Conservation (phyloP, 2,329 filamentous ascomycete genomes). For the Periconia sp. region DNA sequence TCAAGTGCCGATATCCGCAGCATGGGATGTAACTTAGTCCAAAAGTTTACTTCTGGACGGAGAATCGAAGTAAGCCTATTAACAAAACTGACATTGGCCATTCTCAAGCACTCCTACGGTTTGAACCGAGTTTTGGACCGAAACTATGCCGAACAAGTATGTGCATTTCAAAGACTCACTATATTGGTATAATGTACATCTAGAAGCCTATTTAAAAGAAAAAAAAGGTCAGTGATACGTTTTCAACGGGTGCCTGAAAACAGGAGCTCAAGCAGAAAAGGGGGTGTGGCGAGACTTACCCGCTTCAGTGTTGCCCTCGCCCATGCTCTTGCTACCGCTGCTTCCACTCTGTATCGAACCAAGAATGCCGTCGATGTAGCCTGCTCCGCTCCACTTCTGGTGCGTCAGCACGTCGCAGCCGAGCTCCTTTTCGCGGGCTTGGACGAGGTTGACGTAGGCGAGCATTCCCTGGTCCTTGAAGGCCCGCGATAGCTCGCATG, state of each 20-base stretch:
- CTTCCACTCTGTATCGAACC: constrained; percentile 91
- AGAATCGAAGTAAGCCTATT: too few relatives aligned
- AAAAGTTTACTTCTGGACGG: too few relatives aligned
- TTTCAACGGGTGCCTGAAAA: background rate
- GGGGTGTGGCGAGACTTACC: constrained; percentile 28
- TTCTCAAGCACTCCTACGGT: too few relatives aligned
- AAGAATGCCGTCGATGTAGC: constrained; percentile 86
- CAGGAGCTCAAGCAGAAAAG: too few relatives aligned
- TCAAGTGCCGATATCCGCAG: too few relatives aligned
- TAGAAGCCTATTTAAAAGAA: constrained; percentile 6
- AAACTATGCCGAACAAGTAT: too few relatives aligned
- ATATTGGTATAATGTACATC: constrained; percentile 4
- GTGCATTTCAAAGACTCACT: too few relatives aligned
- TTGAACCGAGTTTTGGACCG: too few relatives aligned
- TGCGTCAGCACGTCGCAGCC: constrained; percentile 93
- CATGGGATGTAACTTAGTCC: too few relatives aligned
- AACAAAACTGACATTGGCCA: too few relatives aligned
- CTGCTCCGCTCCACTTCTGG: constrained; percentile 82
- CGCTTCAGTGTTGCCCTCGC: constrained; percentile 87
- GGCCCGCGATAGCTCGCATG: constrained; percentile 74
- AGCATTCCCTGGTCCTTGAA: constrained; percentile 96
- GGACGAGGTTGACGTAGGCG: constrained; percentile 94
- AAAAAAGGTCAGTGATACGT: background rate
- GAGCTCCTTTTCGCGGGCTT: constrained; percentile 86
- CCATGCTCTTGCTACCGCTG: constrained; percentile 90